Conservation (phyloP, 257 asterid genomes). For the Paraleonurus japonicus region DNA sequence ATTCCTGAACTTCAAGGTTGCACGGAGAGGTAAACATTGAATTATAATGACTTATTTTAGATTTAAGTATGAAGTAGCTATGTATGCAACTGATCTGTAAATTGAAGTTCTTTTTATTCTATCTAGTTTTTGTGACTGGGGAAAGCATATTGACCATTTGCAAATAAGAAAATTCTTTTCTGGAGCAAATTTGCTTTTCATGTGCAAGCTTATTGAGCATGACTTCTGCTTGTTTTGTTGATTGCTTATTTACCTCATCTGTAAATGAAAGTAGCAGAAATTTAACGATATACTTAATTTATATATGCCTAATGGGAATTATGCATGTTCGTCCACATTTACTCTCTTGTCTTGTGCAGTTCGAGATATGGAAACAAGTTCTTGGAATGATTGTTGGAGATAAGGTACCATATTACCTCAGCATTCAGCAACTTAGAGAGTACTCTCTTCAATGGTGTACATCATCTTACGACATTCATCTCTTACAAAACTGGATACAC, state of each 20-base stretch:
- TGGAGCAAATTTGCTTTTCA: neutral
- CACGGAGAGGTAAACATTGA: conserved; percentile 24
- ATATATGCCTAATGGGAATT: conserved; percentile 5
- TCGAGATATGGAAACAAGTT: neutral
- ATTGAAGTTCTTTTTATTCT: neutral
- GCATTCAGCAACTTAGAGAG: conserved; percentile 1
- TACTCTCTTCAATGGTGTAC: conserved; percentile 17
- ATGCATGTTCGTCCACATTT: neutral
- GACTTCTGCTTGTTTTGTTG: neutral
- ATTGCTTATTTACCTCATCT: neutral
- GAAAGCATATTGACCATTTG: conserved; percentile 6
- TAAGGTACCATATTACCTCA: neutral
- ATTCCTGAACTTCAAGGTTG: conserved; percentile 23
- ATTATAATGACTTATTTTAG: neutral
- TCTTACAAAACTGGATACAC: neutral
- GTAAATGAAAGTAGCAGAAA: neutral
- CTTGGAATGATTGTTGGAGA: neutral
- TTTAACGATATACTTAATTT: neutral
- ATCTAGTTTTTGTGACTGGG: conserved; percentile 1
- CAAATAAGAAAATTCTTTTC: neutral
- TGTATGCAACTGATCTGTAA: neutral
- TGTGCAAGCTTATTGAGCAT: conserved; percentile 5
- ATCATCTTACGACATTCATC: neutral
- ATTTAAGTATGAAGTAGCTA: neutral
- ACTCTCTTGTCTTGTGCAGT: conserved; percentile 1